Percentiles rank a stretch among this genome's conserved stretches.
Conservation (phyloP, 768 basidiomycete species). For the Lepiota brunneoincarnata region DNA sequence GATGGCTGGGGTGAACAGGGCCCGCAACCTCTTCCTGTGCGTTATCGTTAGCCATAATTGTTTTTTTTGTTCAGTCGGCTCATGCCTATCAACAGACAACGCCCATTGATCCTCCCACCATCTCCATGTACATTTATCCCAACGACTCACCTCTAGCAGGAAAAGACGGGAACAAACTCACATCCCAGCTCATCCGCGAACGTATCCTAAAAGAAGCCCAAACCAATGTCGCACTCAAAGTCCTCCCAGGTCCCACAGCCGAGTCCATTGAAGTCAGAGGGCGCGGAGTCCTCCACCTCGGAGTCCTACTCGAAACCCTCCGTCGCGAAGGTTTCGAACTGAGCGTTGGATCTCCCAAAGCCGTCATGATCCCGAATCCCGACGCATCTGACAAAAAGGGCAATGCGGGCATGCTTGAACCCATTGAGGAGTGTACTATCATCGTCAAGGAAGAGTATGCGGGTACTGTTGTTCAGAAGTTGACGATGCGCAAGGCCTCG, state of each 20-base stretch:
- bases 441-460: constrained; percentile 46
- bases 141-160: constrained; percentile 48
- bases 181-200: constrained; percentile 46
- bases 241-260: constrained; percentile 47
- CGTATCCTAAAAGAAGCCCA: constrained; percentile 47
- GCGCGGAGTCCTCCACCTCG: constrained; percentile 48
- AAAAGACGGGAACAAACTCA: constrained; percentile 45
- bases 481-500: constrained; percentile 48
- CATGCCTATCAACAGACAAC: constrained; percentile 29
- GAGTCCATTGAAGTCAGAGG: constrained; percentile 49
- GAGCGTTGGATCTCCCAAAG: constrained; percentile 45
- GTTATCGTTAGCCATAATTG: constrained; percentile 9
- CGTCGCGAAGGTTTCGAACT: constrained; percentile 50
- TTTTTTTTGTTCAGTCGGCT: not conserved
- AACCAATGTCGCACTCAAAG: constrained; percentile 49
- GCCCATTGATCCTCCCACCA: constrained; percentile 50
- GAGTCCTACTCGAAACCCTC: constrained; percentile 47
- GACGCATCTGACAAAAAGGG: constrained; percentile 21
- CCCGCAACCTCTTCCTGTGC: constrained; percentile 36
- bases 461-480: constrained; percentile 45
- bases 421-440: constrained; percentile 44
- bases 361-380: constrained; percentile 44
- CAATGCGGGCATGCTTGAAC: constrained; percentile 38
- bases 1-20: constrained; percentile 43
- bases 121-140: constrained; percentile 44